Evolutionary conservation across 2,329 filamentous ascomycete genomes (phyloP).

Genomic region (Trematosphaeria pertusa): DNA sequence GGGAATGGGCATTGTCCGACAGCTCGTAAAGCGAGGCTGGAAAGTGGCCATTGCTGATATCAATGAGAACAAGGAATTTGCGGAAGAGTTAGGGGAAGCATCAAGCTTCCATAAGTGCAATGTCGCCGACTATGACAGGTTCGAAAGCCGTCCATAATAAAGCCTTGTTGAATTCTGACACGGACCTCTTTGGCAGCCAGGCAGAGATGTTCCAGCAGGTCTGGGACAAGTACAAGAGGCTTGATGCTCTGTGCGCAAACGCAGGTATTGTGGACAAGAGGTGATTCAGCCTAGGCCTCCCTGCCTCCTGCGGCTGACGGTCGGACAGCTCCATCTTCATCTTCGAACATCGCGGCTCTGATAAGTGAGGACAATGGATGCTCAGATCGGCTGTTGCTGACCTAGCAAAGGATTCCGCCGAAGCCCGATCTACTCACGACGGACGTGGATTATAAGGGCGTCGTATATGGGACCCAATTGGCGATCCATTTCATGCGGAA

Average conservation of each 20-base stretch:
- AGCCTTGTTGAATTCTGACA: background rate
- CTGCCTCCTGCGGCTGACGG: conserved; percentile 1
- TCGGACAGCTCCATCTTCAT: conserved; percentile 54
- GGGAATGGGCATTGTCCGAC: conserved; percentile 26
- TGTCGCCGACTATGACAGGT: conserved; percentile 39
- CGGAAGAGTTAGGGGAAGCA: conserved; percentile 32
- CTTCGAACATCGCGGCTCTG: conserved; percentile 40
- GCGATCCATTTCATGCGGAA: conserved; percentile 63
- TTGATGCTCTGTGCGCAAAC: conserved; percentile 61
- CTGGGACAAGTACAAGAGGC: conserved; percentile 53
- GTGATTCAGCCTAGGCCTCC: conserved; percentile 1
- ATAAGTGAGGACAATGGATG: conserved; percentile 20
- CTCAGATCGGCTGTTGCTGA: conserved; percentile 5
- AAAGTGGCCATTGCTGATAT: conserved; percentile 39
- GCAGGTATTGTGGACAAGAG: conserved; percentile 58
- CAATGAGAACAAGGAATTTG: conserved; percentile 28
- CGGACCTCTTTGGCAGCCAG: conserved; percentile 44
- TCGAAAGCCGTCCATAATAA: background rate
- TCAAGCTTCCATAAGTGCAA: conserved; percentile 29
- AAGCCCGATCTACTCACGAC: conserved; percentile 55
- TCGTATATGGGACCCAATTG: conserved; percentile 59
- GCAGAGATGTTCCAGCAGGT: conserved; percentile 54
- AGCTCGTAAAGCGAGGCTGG: conserved; percentile 32
- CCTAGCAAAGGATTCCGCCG: conserved; percentile 47
- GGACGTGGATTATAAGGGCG: conserved; percentile 60